Percentiles rank a stretch among this genome's conserved stretches.
Evolutionary conservation across 768 basidiomycete species (phyloP).

Genomic region (Royoungia palumana): DNA sequence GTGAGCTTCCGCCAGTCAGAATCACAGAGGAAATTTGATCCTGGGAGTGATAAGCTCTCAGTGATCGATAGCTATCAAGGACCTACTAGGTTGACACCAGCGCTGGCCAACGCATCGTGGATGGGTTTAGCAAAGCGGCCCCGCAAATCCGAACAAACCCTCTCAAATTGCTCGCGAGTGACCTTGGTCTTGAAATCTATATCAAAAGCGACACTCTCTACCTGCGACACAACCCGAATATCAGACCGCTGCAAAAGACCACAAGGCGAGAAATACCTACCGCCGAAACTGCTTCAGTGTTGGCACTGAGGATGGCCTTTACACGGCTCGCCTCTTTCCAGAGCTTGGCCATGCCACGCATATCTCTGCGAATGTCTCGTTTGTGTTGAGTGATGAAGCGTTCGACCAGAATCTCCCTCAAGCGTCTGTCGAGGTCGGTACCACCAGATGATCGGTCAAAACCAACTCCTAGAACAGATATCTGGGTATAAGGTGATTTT

Average conservation of each 20-base stretch:
- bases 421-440: conserved; percentile 75
- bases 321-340: conserved; percentile 92
- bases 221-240: conserved; percentile 35
- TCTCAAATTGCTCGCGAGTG: conserved; percentile 76
- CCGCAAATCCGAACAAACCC: conserved; percentile 63
- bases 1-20: conserved; percentile 85
- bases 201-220: conserved; percentile 88
- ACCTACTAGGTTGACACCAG: conserved; percentile 65
- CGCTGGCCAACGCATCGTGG: conserved; percentile 61
- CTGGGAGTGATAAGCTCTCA: conserved; percentile 35
- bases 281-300: conserved; percentile 69
- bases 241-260: background rate
- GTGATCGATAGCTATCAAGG: background rate
- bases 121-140: conserved; percentile 67
- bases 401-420: conserved; percentile 76
- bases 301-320: conserved; percentile 92
- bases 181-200: conserved; percentile 85
- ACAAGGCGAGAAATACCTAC: conserved; percentile 40
- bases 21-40: conserved; percentile 84
- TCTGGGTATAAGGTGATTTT: conserved; percentile 56
- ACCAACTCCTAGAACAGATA: conserved; percentile 78
- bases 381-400: conserved; percentile 72
- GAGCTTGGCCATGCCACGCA: conserved; percentile 86
- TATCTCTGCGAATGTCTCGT: conserved; percentile 66
- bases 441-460: conserved; percentile 77